Evolutionary conservation across 805 yeast genomes (phyloP), one percentile per base, ranked within the genome.

Genomic region (Schizosaccharomyces osmophilus): DNA sequence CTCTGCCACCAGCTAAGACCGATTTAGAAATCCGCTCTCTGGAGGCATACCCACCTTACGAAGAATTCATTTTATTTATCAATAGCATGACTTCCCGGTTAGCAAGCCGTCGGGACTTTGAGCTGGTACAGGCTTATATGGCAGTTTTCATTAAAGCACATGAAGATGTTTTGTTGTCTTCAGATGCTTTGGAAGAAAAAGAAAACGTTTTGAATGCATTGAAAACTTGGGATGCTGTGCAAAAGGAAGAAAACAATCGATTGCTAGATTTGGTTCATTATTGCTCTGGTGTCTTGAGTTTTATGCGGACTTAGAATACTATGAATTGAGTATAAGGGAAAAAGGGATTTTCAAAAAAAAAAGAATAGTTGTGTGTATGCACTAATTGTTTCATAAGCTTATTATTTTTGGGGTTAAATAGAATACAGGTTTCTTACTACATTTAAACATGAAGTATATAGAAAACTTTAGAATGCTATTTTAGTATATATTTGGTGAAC

Each of bases 21-120:
- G 97, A 93, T 69, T 71, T 93, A 63, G 99, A 93, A 71, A 81
- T 93, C 63, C 81, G 94, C 67, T 84, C 96, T 2, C 71, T 93
- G 64, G 78, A 81, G 65, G 64, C 70, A 0, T 73, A 77, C 60
- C 81, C 83, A 24, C 94, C 95, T 17, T 79, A 79, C 62, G 68
- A 72, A 11, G 97, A 90, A 72, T 70, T 88, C 66, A 69, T 77
- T 0, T 70, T 74, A 64, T 87, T 90, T 65, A 74, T 88, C 15
- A 71, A 75, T n/a, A 89, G 95, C 0, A 68, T 93, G 65, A 74
- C 78, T 2, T 71, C 70, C 58, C 94, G 90, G 1, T 69, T 85
- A 58, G 65, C 69, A 5, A 64, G 74, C 5, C 84, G 84, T 63
- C 69, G 65, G 17, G 81, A 88, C 71, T 82, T 79, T 69, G 99